phyloP scores from a whole-genome alignment of 208 protist species.

The Phytomonas sp. region DNA sequence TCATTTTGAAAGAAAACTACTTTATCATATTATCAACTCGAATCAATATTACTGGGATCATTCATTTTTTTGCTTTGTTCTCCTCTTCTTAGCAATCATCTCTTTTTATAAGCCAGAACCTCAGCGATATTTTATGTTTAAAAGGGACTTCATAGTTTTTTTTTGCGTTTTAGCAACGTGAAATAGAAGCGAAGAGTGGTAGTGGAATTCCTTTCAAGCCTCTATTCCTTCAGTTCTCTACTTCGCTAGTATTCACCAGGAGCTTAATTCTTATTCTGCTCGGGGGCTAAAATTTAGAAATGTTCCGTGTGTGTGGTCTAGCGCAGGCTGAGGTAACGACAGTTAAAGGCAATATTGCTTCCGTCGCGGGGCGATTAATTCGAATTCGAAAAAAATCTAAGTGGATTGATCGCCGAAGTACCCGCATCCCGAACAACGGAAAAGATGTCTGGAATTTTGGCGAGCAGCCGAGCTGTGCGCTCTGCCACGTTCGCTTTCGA shows the following conservation, averaged over 20 bases:
- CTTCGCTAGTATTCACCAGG: too few relatives aligned
- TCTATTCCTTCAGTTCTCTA: too few relatives aligned
- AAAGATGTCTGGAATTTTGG: constrained; percentile 83
- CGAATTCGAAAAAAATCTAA: constrained; percentile 85
- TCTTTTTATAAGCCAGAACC: neutral
- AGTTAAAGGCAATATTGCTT: constrained; percentile 68
- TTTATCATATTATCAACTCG: neutral
- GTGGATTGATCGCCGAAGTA: constrained; percentile 83
- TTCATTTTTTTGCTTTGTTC: constrained; percentile 3
- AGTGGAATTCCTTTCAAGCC: too few relatives aligned
- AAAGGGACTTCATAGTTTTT: too few relatives aligned
- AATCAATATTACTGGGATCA: too few relatives aligned
- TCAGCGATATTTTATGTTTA: too few relatives aligned
- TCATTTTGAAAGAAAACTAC: neutral
- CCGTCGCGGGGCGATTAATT: constrained; percentile 71
- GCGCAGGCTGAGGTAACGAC: constrained; percentile 54
- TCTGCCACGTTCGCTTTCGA: constrained; percentile 84
- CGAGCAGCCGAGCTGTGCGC: constrained; percentile 80
- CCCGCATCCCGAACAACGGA: constrained; percentile 73
- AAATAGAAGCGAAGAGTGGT: too few relatives aligned
- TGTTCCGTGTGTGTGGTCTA: neutral
- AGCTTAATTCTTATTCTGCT: too few relatives aligned
- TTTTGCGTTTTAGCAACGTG: neutral
- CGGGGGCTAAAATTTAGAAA: too few relatives aligned
- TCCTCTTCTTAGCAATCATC: neutral